These are phyloP conservation scores for Stipa capillata DNA, from an alignment of 176 grass and related monocot species.

Conservation along the genomic window DNA sequence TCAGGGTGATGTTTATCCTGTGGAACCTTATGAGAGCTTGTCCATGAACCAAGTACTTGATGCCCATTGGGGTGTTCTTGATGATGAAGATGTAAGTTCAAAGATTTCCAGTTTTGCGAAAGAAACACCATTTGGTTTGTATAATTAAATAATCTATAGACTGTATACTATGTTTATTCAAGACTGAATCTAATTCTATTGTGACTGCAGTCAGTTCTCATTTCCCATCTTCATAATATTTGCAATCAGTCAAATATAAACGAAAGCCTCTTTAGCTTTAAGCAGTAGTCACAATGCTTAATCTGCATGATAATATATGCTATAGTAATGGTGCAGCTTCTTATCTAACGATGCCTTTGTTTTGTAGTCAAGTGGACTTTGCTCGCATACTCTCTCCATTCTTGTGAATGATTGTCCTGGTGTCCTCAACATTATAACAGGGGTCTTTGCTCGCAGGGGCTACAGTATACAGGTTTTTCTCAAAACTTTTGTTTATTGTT, in stretches of 20 bases:
- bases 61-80: constrained; percentile 92
- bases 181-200: constrained; percentile 1
- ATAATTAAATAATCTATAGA: background rate
- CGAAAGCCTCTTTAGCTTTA: background rate
- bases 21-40: constrained; percentile 52
- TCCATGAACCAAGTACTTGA: constrained; percentile 73
- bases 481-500: background rate
- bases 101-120: constrained; percentile 1
- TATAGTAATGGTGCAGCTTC: background rate
- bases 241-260: constrained; percentile 2
- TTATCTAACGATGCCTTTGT: constrained; percentile 15
- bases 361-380: constrained; percentile 59
- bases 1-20: constrained; percentile 97
- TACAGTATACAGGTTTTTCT: constrained; percentile 97
- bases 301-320: constrained; percentile 1
- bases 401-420: constrained; percentile 87
- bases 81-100: constrained; percentile 88
- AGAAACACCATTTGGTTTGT: background rate
- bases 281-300: background rate
- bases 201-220: background rate
- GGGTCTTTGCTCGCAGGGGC: constrained; percentile 91
- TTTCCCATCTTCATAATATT: constrained; percentile 4
- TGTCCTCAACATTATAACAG: constrained; percentile 91
- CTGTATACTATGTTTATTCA: background rate
- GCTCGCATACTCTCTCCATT: constrained; percentile 90